Evolutionary conservation across 1,284 basidiomycete species (phyloP), one percentile per base, ranked within the genome.

Genomic region (Ganoderma meredithae): DNA sequence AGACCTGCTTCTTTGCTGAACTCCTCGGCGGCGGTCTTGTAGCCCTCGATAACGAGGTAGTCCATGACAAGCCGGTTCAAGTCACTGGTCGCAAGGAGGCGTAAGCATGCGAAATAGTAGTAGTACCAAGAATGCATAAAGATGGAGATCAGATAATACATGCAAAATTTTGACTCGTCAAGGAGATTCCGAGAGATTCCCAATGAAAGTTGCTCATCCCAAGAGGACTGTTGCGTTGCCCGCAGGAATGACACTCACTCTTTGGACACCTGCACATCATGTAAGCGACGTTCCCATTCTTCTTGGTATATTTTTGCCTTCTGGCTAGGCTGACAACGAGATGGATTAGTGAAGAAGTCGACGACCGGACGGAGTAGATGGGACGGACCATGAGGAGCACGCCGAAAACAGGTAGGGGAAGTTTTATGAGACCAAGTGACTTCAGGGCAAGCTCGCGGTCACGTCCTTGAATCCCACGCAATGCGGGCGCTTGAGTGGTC

Each of bases 51-150:
- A 71, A 99, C 94, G 68, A 99, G 91, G 80, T 98, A 99, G 80
- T 99, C 96, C 91, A 98, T 97, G 60, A 99, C 90, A n/a, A 99
- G 88, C 5, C 92, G 88, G 80, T 99, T 98, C 69, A 99, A 83
- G 79, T 99, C 97, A 81, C 97, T 94, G 69, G 55, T 52, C 27
- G 63, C 72, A 72, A 58, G 62, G 55, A 36, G 55, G 36, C 12
- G 15, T 60, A 22, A 60, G 58, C 22, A 60, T 22, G 12, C 47
- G 13, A 25, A 25, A 43, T 60, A 25, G 22, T 17, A 59, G 39
- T 12, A 25, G 7, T 27, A 1, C 36, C 36, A 8, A 8, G 17
- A 6, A 40, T 43, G 60, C 60, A 56, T 64, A 67, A 36, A 62
- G 68, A 36, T 67, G 66, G 68, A 56, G 47, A 53, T 93, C 92